phyloP scores from a whole-genome alignment of 208 protist species.

The Leishmania amazonensis region DNA sequence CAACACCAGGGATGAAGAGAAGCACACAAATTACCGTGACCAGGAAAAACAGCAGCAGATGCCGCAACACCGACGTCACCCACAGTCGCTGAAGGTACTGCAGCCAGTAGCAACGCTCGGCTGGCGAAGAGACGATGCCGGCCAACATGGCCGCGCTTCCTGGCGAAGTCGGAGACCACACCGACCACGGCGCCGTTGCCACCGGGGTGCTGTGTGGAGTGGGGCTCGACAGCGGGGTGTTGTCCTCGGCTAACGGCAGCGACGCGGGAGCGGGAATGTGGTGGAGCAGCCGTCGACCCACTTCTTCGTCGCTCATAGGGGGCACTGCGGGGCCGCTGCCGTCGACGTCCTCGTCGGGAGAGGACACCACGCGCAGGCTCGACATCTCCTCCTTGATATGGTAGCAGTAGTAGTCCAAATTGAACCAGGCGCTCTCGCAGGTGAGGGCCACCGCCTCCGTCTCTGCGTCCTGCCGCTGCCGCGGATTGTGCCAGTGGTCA shows the following conservation, averaged over 20 bases:
- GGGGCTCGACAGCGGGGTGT: not conserved
- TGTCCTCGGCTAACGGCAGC: not conserved
- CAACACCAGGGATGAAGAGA: conserved; percentile 35
- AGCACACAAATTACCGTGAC: conserved; percentile 23
- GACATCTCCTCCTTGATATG: conserved; percentile 38
- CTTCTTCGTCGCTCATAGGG: conserved; percentile 11
- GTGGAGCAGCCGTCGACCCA: conserved; percentile 14
- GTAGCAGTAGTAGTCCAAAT: conserved; percentile 42
- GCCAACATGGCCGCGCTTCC: not conserved
- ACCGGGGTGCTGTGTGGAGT: not conserved
- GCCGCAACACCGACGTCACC: conserved; percentile 46
- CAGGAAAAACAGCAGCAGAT: conserved; percentile 43
- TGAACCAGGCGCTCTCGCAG: conserved; percentile 38
- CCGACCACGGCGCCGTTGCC: not conserved
- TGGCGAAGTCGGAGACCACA: not conserved
- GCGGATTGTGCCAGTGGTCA: not conserved
- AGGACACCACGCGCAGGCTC: conserved; percentile 29
- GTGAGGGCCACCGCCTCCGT: conserved; percentile 28
- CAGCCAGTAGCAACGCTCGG: conserved; percentile 26
- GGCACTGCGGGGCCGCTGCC: not conserved
- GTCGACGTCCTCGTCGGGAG: conserved; percentile 14
- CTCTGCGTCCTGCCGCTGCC: not conserved
- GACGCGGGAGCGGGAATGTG: conserved; percentile 3
- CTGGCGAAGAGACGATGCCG: not conserved
- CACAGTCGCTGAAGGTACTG: conserved; percentile 46